Base-by-base conservation (phyloP, 2,329 filamentous ascomycete genomes). In the Lecanosticta acicola region DNA sequence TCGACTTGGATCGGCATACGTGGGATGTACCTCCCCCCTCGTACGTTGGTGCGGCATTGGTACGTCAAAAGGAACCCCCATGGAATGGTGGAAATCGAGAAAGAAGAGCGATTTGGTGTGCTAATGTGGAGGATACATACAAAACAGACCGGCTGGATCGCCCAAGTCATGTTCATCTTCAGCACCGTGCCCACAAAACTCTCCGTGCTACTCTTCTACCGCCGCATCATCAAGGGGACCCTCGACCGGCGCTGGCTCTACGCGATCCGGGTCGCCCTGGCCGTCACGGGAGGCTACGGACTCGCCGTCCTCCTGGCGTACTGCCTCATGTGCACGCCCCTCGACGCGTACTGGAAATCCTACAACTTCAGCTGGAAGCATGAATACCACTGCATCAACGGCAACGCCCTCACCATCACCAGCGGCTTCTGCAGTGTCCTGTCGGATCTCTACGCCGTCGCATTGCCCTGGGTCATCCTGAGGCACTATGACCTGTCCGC, bases 201-300 rank as follows among this genome's bases (percentile, higher is more conserved):
- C 29, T 57, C 57, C 3, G 50, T 61, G 19, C 50, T 61, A 7
- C 48, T 60, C 11, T 60, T 59, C 52, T 54, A 61, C 39, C 51
- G 53, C 32, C 54, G 58, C 24, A 53, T 61, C 42, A 48, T 53
- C 24, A 50, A 48, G 20, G 51, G 51, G 11, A 56, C 48, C 1
- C 36, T 54, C 17, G 46, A 50, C 17, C 46, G 48, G 4, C 43
- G 48, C 3, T 59, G 54, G 53, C 38, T 51, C 13, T 54, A 48
- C 42, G 53, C 54, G 3, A 51, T 57, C 13, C 57, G 49, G 20
- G 38, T 44, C 17, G 55, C 55, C 3, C 47, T 59, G 9, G 32
- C 32, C 5, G 49, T 61, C 36, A 59, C 57, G 3, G 39, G 43
- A 10, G 26, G 39, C 20, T 58, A 59, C 37, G 50, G 50, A 2